phyloP scores from a whole-genome alignment of 78 protist species.

The Planoprotostelium fungivorum region DNA sequence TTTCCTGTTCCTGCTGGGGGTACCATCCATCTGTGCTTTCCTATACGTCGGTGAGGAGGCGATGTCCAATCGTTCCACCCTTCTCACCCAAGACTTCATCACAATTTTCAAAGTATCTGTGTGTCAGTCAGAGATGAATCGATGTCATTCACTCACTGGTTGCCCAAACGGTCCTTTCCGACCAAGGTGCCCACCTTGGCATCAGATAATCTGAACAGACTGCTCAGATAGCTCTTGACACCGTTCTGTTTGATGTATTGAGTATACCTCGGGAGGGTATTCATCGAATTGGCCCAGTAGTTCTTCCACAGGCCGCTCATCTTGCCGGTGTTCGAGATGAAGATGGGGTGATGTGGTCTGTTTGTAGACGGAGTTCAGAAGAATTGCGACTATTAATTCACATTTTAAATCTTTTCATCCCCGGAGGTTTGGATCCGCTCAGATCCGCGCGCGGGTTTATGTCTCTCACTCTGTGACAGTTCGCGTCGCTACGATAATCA shows the following conservation, averaged over 20 bases:
- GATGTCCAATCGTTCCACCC: not conserved
- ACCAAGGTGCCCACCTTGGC: not conserved
- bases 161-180: not conserved
- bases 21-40: not conserved
- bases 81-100: not conserved
- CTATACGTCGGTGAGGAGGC: not conserved
- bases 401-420: no score
- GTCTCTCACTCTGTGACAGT: no score
- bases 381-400: no score
- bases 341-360: no score
- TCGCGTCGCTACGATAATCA: no score
- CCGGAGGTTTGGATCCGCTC: no score
- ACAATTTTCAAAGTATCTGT: not conserved
- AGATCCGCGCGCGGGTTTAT: no score
- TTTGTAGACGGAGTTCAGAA: no score
- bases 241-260: not conserved
- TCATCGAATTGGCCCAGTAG: not conserved
- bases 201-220: not conserved
- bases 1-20: not conserved
- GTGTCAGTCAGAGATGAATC: not conserved
- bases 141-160: not conserved
- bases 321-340: no score
- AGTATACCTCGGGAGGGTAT: not conserved
- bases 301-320: no score
- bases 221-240: not conserved